Conservation (phyloP, 495 filamentous ascomycete genomes). For the Aspergillus sclerotioniger region DNA sequence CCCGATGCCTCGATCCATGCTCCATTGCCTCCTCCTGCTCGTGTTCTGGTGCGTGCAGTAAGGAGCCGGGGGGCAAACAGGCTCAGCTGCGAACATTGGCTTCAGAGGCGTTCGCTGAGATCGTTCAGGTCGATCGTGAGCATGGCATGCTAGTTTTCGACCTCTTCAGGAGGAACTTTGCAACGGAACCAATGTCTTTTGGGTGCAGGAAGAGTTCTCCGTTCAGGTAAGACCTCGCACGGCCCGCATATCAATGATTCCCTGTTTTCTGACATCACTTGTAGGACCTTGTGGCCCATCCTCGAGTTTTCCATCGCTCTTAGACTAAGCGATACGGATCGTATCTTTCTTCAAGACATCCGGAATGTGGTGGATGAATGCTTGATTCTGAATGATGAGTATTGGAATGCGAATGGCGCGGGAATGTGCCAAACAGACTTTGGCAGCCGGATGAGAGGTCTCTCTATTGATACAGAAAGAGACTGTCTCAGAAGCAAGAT, state of each 20-base stretch:
- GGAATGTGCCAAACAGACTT: neutral
- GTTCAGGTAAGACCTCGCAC: neutral
- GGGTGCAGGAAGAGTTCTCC: neutral
- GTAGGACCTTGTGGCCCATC: slow-evolving; percentile 1
- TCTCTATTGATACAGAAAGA: neutral
- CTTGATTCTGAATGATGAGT: neutral
- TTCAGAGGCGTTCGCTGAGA: neutral
- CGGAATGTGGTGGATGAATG: neutral
- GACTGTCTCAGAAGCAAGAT: neutral
- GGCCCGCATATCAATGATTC: neutral
- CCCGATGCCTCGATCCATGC: neutral
- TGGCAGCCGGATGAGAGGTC: neutral
- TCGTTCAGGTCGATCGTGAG: neutral
- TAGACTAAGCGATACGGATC: neutral
- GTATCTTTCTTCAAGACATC: neutral
- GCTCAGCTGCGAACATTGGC: neutral
- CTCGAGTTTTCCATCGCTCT: neutral
- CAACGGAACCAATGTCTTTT: neutral
- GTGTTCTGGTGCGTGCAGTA: neutral
- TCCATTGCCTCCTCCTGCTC: neutral
- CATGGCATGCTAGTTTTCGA: neutral
- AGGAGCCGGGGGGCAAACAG: neutral
- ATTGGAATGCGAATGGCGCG: neutral
- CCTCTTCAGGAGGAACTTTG: neutral
- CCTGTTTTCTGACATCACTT: neutral